Conservation (phyloP, 2,329 filamentous ascomycete species). For the Penicillium sp. region DNA sequence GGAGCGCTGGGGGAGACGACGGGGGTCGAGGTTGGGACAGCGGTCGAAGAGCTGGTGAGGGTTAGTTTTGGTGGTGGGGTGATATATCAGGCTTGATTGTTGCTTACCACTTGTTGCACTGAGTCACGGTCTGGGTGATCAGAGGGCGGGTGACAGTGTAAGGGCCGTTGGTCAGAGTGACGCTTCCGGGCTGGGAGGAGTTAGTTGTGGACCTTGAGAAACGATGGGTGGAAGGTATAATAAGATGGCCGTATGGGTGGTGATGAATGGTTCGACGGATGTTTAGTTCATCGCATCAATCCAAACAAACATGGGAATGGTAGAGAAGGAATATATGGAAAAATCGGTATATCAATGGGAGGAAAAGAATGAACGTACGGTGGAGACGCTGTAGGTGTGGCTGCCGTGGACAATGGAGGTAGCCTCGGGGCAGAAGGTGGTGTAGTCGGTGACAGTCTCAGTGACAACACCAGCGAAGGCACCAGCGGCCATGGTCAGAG, state of each 20-base stretch:
- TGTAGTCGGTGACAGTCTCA: slow-evolving; percentile 67
- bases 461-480: slow-evolving; percentile 56
- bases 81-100: background rate
- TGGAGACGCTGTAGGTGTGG: slow-evolving; percentile 71
- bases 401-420: slow-evolving; percentile 67
- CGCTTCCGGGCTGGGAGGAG: slow-evolving; percentile 60
- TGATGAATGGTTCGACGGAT: background rate
- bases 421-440: slow-evolving; percentile 73
- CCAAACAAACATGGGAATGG: no score
- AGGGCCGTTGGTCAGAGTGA: slow-evolving; percentile 74
- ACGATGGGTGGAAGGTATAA: background rate
- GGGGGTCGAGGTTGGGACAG: slow-evolving; percentile 25
- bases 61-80: slow-evolving; percentile 9
- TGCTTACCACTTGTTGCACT: slow-evolving; percentile 48
- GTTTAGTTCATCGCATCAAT: background rate
- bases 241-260: background rate
- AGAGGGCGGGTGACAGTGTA: slow-evolving; percentile 65
- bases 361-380: slow-evolving; percentile 47
- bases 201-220: background rate
- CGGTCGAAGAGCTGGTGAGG: slow-evolving; percentile 15
- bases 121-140: slow-evolving; percentile 57
- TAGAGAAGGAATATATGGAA: background rate
- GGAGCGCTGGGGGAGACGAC: slow-evolving; percentile 19
- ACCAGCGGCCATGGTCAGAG: slow-evolving; percentile 45
- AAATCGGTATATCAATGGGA: background rate